Conservation (phyloP, 306 rosid genomes). For the Malus sylvestris region DNA sequence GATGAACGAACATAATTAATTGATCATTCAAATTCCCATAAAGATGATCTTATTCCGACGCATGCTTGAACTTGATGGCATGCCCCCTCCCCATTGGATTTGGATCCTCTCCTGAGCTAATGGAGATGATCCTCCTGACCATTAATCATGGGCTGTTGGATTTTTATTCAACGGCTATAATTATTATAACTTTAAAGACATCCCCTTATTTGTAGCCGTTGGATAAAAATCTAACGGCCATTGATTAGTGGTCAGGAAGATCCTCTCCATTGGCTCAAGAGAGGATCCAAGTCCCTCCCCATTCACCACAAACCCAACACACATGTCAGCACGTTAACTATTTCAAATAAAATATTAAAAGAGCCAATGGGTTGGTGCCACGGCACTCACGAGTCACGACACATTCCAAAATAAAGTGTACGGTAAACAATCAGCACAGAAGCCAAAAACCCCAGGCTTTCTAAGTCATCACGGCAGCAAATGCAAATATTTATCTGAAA, state of each 20-base stretch:
- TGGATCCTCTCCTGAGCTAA: too few relatives aligned
- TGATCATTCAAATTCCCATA: rapidly evolving
- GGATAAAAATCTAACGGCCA: too few relatives aligned
- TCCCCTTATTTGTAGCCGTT: too few relatives aligned
- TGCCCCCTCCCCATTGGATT: neutral
- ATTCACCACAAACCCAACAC: neutral
- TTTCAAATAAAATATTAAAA: neutral
- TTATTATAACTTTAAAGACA: too few relatives aligned
- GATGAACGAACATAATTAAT: rapidly evolving
- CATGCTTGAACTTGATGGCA: neutral
- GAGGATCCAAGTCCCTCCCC: too few relatives aligned
- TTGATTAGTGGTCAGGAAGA: too few relatives aligned
- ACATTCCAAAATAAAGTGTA: too few relatives aligned
- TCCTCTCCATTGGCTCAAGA: too few relatives aligned
- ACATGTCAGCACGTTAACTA: neutral
- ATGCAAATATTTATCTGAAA: neutral
- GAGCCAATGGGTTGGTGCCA: neutral
- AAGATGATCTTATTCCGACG: neutral
- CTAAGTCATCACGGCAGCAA: neutral
- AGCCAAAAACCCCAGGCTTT: neutral
- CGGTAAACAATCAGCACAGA: neutral
- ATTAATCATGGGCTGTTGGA: too few relatives aligned
- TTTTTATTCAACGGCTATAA: too few relatives aligned
- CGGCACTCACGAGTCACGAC: neutral
- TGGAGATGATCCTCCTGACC: too few relatives aligned